phyloP scores from a whole-genome alignment of 306 rosid genomes.

The Cicer yamashitae region DNA sequence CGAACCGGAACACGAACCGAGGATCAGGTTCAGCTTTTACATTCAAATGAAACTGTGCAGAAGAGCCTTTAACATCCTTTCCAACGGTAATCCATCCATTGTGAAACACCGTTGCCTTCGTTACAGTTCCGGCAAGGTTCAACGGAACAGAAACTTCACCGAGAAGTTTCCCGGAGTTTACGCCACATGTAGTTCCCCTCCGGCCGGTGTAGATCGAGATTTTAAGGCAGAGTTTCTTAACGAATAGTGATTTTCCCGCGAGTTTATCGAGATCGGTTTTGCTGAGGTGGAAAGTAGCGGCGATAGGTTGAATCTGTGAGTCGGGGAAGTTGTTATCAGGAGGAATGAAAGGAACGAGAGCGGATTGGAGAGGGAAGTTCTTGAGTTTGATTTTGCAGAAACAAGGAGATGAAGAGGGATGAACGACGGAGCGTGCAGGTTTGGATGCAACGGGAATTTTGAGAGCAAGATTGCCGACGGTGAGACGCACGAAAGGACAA shows the following conservation, averaged over 20 bases:
- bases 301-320: constrained; percentile 46
- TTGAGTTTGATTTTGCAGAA: constrained; percentile 78
- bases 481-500: constrained; percentile 71
- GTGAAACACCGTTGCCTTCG: constrained; percentile 54
- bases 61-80: constrained; percentile 56
- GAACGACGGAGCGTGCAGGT: constrained; percentile 72
- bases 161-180: constrained; percentile 61
- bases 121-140: constrained; percentile 58
- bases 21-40: constrained; percentile 78
- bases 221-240: constrained; percentile 52
- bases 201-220: constrained; percentile 72
- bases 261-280: constrained; percentile 61
- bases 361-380: constrained; percentile 63
- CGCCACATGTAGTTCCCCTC: constrained; percentile 67
- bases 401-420: constrained; percentile 77
- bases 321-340: constrained; percentile 55
- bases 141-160: constrained; percentile 63
- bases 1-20: constrained; percentile 75
- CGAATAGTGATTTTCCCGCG: constrained; percentile 55
- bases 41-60: constrained; percentile 74
- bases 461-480: constrained; percentile 71
- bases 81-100: constrained; percentile 77
- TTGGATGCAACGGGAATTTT: constrained; percentile 79
- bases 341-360: constrained; percentile 64
- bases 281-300: constrained; percentile 73